Conservation (phyloP, 306 rosid genomes). For the Sechiopsis laciniata region DNA sequence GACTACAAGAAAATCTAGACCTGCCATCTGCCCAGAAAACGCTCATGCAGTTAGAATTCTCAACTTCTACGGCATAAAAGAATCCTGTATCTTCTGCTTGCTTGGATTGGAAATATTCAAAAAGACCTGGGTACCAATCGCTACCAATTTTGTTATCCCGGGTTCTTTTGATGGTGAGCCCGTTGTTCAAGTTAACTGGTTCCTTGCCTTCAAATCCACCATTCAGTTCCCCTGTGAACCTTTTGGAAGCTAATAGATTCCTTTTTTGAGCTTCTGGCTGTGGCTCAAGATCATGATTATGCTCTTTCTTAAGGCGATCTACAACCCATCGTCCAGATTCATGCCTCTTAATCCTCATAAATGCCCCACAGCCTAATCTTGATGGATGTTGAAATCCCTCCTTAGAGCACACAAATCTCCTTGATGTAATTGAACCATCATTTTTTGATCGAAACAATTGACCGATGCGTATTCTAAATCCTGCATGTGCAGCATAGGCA, state of each 20-base stretch:
- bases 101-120: conserved; percentile 73
- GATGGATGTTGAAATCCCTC: conserved; percentile 98
- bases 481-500: conserved; percentile 58
- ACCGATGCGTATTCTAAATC: conserved; percentile 82
- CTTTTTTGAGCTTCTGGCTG: conserved; percentile 39
- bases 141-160: conserved; percentile 71
- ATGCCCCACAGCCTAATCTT: conserved; percentile 89
- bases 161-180: conserved; percentile 41
- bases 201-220: conserved; percentile 53
- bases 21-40: conserved; percentile 97
- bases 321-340: conserved; percentile 82
- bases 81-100: conserved; percentile 95
- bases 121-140: conserved; percentile 70
- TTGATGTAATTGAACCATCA: conserved; percentile 71
- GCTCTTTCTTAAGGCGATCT: conserved; percentile 76
- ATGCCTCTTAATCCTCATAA: conserved; percentile 79
- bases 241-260: conserved; percentile 45
- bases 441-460: conserved; percentile 87
- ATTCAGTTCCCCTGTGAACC: conserved; percentile 52
- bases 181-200: conserved; percentile 49
- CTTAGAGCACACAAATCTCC: conserved; percentile 89
- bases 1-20: conserved; percentile 86
- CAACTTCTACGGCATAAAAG: conserved; percentile 77
- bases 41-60: conserved; percentile 72
- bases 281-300: conserved; percentile 65